Base-by-base conservation (phyloP, 139 green algal genomes). In the Ettlia oleoabundans region DNA sequence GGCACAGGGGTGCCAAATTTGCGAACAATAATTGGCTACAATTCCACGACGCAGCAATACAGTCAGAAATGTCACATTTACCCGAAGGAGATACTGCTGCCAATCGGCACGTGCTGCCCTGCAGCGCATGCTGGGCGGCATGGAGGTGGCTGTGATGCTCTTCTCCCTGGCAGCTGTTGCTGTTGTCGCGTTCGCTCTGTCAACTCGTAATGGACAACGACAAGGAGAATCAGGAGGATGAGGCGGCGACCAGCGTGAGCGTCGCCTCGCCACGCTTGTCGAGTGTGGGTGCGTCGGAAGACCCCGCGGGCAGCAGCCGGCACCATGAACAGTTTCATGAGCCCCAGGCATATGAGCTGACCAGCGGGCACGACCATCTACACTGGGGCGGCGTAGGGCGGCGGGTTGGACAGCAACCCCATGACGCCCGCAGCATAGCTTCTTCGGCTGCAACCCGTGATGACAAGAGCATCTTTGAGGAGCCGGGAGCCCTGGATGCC, bases 391-490 rank as follows among this genome's bases (percentile, higher is more conserved):
- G 73, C 7, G 53, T 80, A 15, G 42, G 42, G 4, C 52, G 58
- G 71, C 33, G 73, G 2, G 24, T 40, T 8, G 55, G 55, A n/a
- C 55, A 65, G 55, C 55, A 65, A n/a, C 52, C 58, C 9, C 73
- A 80, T 22, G 82, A 83, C 32, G 30, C 69, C 24, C 55, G 82
- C 42, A 52, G 28, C 30, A 32, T 84, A 33, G 82, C 82, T 28
- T 72, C 63, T 30, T 81, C 65, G 7, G 71, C 80, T 8, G 80
- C 80, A 5, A 76, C 76, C 4, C 72, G 80, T 6, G 82, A 87
- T 75, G 82, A 84, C 51, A 84, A 87, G 64, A 80, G 62, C 55
- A 65, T 87, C 24, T 87, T 80, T 47, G 82, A 83, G 30, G 71
- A 78, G 33, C 51, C 53, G 5, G 71, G 71, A 6, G 43, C 32